Conservation (phyloP, 129 eudicot species). For the Flaveria ramosissima region DNA sequence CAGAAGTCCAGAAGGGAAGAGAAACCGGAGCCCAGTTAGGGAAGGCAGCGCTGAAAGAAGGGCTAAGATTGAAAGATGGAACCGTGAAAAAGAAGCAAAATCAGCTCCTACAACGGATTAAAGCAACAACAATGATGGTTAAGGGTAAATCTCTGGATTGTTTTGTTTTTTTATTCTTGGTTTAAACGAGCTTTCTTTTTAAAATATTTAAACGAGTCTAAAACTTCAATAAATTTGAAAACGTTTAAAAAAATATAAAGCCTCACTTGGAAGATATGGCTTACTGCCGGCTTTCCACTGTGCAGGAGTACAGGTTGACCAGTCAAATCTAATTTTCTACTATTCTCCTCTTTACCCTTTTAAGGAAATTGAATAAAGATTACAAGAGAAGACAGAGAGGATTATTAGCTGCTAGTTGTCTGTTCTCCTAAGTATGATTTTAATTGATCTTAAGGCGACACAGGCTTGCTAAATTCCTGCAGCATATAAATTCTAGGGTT, state of each 20-base stretch:
- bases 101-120: constrained; percentile 40
- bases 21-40: constrained; percentile 78
- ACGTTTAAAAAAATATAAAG: not conserved
- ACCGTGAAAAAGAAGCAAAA: constrained; percentile 83
- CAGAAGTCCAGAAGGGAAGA: constrained; percentile 84
- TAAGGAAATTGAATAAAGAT: constrained; percentile 36
- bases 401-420: constrained; percentile 24
- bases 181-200: not conserved
- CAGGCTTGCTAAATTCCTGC: not conserved
- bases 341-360: constrained; percentile 39
- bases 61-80: constrained; percentile 97
- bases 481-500: not conserved
- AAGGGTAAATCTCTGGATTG: constrained; percentile 37
- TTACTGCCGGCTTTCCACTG: constrained; percentile 88
- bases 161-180: constrained; percentile 18
- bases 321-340: constrained; percentile 48
- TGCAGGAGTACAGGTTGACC: constrained; percentile 92
- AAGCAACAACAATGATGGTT: not conserved
- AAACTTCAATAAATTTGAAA: not conserved
- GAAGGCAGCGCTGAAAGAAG: constrained; percentile 96
- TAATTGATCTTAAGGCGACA: not conserved
- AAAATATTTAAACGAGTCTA: constrained; percentile 18
- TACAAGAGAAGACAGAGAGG: constrained; percentile 41
- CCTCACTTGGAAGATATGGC: constrained; percentile 51
- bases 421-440: not conserved